Conservation (phyloP, 768 basidiomycete species). For the Amanita molliuscula region DNA sequence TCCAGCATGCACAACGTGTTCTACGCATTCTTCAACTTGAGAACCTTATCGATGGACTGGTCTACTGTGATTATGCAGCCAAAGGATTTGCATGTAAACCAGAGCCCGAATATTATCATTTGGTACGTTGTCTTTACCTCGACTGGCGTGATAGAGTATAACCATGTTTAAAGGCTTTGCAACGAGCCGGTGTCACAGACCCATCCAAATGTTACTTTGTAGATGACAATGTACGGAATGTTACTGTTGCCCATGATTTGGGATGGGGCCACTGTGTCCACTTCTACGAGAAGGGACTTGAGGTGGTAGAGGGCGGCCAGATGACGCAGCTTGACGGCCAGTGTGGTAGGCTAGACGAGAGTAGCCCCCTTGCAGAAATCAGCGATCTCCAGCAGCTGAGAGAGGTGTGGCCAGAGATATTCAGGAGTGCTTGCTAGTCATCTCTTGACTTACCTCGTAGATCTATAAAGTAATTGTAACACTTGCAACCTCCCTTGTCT, state of each 20-base stretch:
- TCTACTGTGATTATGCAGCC: slow-evolving; percentile 68
- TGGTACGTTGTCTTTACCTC: slow-evolving; percentile 25
- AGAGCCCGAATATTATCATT: slow-evolving; percentile 57
- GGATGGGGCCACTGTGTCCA: slow-evolving; percentile 72
- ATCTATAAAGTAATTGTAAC: too few relatives aligned
- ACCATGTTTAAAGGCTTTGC: slow-evolving; percentile 44
- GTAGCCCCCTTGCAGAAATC: slow-evolving; percentile 43
- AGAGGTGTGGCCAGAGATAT: slow-evolving; percentile 66
- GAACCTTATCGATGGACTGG: slow-evolving; percentile 65
- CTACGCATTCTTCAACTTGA: slow-evolving; percentile 61
- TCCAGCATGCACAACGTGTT: slow-evolving; percentile 74
- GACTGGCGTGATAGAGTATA: background rate
- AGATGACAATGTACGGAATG: slow-evolving; percentile 66
- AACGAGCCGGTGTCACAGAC: slow-evolving; percentile 47
- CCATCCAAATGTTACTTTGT: slow-evolving; percentile 68
- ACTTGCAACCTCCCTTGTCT: background rate
- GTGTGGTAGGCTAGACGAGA: slow-evolving; percentile 15
- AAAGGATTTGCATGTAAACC: slow-evolving; percentile 74
- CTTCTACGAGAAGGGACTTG: slow-evolving; percentile 61
- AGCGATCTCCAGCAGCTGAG: slow-evolving; percentile 56
- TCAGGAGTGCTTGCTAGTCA: slow-evolving; percentile 24
- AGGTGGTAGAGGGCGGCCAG: slow-evolving; percentile 53
- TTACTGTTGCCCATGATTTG: slow-evolving; percentile 50
- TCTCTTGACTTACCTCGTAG: slow-evolving; percentile 6
- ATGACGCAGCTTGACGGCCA: slow-evolving; percentile 36